phyloP scores from a whole-genome alignment of 441 rosid species.

The Euphorbia neoarborescens region DNA sequence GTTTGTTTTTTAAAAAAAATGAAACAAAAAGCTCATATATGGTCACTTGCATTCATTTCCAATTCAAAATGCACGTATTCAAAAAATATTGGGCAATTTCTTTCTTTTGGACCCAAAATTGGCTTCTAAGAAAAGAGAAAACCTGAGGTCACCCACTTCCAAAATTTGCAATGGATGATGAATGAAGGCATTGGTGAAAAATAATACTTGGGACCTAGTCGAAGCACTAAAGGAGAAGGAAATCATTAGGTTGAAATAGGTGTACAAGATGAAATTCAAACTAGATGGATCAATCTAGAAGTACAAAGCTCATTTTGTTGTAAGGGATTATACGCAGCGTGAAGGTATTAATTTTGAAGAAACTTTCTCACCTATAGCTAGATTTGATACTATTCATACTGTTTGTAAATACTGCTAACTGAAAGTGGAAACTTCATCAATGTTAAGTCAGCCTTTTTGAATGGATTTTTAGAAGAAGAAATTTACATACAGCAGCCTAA shows the following conservation, averaged over 20 bases:
- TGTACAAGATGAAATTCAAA: background rate
- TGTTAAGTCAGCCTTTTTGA: background rate
- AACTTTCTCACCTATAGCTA: background rate
- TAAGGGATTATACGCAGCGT: background rate
- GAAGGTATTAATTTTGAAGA: background rate
- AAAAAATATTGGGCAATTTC: no score
- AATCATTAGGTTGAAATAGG: background rate
- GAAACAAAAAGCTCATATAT: no score
- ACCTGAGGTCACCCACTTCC: no score
- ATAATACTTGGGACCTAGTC: background rate
- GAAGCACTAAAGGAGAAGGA: background rate
- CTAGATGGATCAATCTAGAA: background rate
- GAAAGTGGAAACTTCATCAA: background rate
- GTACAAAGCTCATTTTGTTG: background rate
- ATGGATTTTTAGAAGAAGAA: background rate
- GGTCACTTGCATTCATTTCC: no score
- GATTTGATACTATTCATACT: background rate
- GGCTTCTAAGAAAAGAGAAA: no score
- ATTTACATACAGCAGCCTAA: background rate
- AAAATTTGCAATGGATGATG: background rate
- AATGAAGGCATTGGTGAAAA: background rate
- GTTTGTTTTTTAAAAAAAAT: no score
- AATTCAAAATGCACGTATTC: no score
- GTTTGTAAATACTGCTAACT: background rate
- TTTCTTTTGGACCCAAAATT: no score